Percentiles rank a stretch among this genome's conserved stretches.
These are phyloP conservation scores for Hypoxylon sp. DNA, from an alignment of 2,329 filamentous ascomycete species.

Conservation along the genomic window DNA sequence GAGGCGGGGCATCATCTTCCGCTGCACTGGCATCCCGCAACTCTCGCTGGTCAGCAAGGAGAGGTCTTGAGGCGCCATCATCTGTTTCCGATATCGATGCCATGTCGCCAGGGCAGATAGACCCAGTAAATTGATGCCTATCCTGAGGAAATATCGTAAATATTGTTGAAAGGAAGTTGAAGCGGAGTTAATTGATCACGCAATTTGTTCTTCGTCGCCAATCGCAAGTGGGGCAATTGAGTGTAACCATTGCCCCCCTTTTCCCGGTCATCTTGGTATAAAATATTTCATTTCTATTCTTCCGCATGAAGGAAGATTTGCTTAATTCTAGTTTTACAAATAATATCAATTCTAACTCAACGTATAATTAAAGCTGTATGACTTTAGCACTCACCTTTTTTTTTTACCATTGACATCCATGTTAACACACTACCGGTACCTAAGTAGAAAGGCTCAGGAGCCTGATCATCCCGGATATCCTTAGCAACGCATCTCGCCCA, in stretches of 20 bases:
- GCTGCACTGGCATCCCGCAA: conserved; percentile 2
- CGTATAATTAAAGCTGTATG: background rate
- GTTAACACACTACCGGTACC: too few species aligned
- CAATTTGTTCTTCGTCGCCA: conserved; percentile 24
- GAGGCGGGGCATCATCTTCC: conserved; percentile 24
- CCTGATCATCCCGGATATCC: background rate
- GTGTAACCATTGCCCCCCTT: conserved; percentile 1
- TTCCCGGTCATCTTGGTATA: background rate
- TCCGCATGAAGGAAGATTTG: background rate
- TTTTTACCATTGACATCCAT: background rate
- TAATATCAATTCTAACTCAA: background rate
- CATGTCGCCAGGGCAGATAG: conserved; percentile 16
- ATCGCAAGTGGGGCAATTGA: conserved; percentile 23
- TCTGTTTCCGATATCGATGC: conserved; percentile 27
- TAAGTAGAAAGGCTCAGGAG: background rate
- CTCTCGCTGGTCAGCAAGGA: conserved; percentile 41
- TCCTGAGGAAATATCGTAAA: conserved; percentile 16
- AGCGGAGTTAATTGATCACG: conserved; percentile 40
- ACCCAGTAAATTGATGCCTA: conserved; percentile 4
- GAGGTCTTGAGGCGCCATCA: conserved; percentile 39
- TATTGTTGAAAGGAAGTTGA: conserved; percentile 28
- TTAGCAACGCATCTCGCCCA: background rate
- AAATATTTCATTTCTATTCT: background rate
- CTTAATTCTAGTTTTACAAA: background rate
- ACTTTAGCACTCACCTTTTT: background rate